Evolutionary conservation across 2,329 filamentous ascomycete genomes (phyloP).

Genomic region (Elsinoe necatrix): DNA sequence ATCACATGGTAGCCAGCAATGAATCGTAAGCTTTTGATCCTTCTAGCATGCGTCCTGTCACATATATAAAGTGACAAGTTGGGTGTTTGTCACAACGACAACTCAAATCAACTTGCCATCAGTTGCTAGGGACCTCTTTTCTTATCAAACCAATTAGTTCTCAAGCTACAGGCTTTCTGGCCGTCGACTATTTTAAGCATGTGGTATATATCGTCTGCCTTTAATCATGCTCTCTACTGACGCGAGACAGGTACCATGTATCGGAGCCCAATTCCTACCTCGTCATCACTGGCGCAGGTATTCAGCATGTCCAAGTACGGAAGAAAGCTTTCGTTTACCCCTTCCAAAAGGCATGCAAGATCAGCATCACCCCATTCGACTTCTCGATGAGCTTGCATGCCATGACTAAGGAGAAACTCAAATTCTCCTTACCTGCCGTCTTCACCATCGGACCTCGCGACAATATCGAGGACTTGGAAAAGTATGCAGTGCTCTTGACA

Average conservation of each 20-base stretch:
- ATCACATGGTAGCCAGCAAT: background rate
- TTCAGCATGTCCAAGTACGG: slow-evolving; percentile 65
- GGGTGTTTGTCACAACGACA: too few species aligned
- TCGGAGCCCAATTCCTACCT: slow-evolving; percentile 76
- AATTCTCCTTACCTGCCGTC: slow-evolving; percentile 72
- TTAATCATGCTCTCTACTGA: background rate
- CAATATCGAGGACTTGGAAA: slow-evolving; percentile 60
- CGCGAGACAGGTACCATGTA: slow-evolving; percentile 48
- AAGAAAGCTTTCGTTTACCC: slow-evolving; percentile 69
- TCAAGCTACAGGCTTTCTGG: too few species aligned
- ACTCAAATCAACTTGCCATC: too few species aligned
- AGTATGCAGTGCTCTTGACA: slow-evolving; percentile 73
- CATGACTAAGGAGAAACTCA: slow-evolving; percentile 83
- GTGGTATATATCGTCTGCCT: background rate
- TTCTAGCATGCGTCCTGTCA: background rate
- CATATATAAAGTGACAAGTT: background rate
- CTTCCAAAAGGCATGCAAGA: slow-evolving; percentile 50
- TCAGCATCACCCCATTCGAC: slow-evolving; percentile 54
- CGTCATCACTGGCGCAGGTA: slow-evolving; percentile 71
- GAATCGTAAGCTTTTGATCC: background rate
- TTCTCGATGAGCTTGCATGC: slow-evolving; percentile 76
- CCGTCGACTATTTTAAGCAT: too few species aligned
- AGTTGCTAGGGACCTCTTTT: too few species aligned
- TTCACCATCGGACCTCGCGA: slow-evolving; percentile 80
- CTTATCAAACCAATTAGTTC: too few species aligned